Evolutionary conservation across 2,329 filamentous ascomycete species (phyloP), one percentile per base, ranked within the genome.

Genomic region (Zopfia rhizophila): DNA sequence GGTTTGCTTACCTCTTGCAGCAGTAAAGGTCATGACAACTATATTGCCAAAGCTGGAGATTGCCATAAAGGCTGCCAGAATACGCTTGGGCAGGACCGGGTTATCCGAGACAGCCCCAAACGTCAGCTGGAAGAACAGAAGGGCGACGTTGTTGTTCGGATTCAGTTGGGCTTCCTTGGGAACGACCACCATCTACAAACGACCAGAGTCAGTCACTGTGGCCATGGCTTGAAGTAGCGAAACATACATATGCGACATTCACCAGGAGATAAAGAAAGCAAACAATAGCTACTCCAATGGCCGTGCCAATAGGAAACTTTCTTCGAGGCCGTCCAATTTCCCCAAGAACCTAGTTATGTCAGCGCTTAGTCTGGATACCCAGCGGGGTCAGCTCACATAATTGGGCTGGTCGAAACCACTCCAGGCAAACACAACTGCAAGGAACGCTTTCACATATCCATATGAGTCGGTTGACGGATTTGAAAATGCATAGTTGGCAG

Each of bases 11-110:
- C 84, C 76, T 48, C 80, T 72, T 3, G 80, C 75, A 6, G 79
- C 76, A 0, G 79, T 81, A 52, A 81, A 85, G 1, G 81, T 84
- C 66, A 80, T 81, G 14, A 80, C 78, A 10, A 83, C 72, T 29
- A 85, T 78, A 56, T 84, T 83, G 0, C 82, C 81, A 36, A 84
- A 72, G 17, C 75, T 78, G 2, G 78, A 81, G 18, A 84, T 64
- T 3, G 82, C 80, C 5, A 82, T 70, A 29, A 84, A 75, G 0
- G 72, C 77, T 11, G 78, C 72, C 47, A 82, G 72, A 6, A 79
- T 72, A 7, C 7, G 55, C 10, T 14, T 33, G 13, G 11, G 10
- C 7, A 39, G 13, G 7, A 7, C 7, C 7, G 7, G 29, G 27
- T 27, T 16, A 39, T 11, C 45, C n/a, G 6, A 6, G 37, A 40